Conservation (phyloP, 352 stramenopile genomes). For the Globisporangium orthogonon region DNA sequence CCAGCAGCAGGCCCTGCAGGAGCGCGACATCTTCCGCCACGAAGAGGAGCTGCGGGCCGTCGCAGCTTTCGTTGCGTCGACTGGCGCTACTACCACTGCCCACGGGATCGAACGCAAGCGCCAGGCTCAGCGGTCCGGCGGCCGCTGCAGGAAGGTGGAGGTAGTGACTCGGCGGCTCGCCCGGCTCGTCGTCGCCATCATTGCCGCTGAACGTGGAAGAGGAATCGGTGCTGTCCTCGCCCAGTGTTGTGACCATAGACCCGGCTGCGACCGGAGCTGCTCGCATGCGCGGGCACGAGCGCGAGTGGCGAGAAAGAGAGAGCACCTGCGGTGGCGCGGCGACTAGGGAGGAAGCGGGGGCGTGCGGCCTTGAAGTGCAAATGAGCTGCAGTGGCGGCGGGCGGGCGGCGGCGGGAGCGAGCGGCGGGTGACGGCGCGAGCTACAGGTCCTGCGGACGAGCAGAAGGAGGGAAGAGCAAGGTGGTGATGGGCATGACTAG, state of each 20-base stretch:
- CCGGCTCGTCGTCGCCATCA: slow-evolving; percentile 6
- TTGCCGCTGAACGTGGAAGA: background rate
- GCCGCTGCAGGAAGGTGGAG: background rate
- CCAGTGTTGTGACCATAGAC: slow-evolving; percentile 5
- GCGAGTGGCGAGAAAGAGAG: background rate
- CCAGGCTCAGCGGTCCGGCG: background rate
- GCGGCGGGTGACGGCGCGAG: too few relatives aligned
- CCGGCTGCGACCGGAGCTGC: background rate
- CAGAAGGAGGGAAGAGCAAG: background rate
- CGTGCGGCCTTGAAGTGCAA: background rate
- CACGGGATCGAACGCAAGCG: background rate
- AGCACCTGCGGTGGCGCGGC: too few relatives aligned
- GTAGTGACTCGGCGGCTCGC: background rate
- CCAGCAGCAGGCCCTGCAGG: slow-evolving; percentile 10
- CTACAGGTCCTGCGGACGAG: too few relatives aligned
- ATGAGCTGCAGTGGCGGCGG: background rate
- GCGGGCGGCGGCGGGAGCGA: too few relatives aligned
- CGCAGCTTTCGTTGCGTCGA: too few relatives aligned
- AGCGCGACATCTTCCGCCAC: slow-evolving; percentile 11
- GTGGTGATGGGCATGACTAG: background rate
- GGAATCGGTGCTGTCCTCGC: background rate
- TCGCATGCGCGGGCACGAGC: slow-evolving; percentile 2
- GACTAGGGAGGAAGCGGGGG: too few relatives aligned
- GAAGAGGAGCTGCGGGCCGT: background rate
- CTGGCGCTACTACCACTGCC: background rate